Percentiles rank a stretch among this genome's conserved stretches.
Evolutionary conservation across 106 monocot species (phyloP).

Genomic region (Gastrodia elata): DNA sequence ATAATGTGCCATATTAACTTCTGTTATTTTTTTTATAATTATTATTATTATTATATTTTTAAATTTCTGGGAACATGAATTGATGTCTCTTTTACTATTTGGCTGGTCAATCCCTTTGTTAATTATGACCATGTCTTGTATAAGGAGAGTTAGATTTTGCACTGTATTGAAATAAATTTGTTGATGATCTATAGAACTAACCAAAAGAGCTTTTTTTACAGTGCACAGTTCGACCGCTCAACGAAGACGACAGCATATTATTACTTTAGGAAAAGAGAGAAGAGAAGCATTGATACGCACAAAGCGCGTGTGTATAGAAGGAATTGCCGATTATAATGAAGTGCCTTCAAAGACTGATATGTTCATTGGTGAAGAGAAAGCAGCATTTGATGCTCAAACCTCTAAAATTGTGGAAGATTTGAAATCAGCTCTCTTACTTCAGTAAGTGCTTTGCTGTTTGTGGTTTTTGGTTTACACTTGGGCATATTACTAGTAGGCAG

Average conservation of each 20-base stretch:
- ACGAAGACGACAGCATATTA: constrained; percentile 65
- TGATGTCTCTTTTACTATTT: background rate
- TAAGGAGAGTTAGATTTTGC: background rate
- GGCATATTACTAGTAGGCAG: background rate
- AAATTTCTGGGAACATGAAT: background rate
- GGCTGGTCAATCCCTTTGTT: background rate
- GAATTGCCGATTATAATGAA: constrained; percentile 26
- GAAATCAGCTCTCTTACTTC: constrained; percentile 36
- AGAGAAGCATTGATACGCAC: constrained; percentile 77
- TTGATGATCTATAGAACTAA: background rate
- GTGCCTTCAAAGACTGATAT: constrained; percentile 40
- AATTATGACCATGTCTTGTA: background rate
- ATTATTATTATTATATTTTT: background rate
- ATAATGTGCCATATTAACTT: background rate
- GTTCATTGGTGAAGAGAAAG: constrained; percentile 67
- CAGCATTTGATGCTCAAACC: constrained; percentile 43
- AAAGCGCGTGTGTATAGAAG: constrained; percentile 80
- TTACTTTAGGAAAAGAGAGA: constrained; percentile 77
- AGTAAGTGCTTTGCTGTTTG: constrained; percentile 30
- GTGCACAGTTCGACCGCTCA: constrained; percentile 47
- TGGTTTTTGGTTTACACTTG: background rate
- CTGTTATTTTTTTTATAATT: too few species aligned
- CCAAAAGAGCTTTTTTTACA: constrained; percentile 16
- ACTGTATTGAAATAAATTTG: background rate
- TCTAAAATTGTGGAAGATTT: constrained; percentile 45